Evolutionary conservation across 495 filamentous ascomycete species (phyloP), one percentile per base, ranked within the genome.

Genomic region (Lasiosphaeria miniovina): DNA sequence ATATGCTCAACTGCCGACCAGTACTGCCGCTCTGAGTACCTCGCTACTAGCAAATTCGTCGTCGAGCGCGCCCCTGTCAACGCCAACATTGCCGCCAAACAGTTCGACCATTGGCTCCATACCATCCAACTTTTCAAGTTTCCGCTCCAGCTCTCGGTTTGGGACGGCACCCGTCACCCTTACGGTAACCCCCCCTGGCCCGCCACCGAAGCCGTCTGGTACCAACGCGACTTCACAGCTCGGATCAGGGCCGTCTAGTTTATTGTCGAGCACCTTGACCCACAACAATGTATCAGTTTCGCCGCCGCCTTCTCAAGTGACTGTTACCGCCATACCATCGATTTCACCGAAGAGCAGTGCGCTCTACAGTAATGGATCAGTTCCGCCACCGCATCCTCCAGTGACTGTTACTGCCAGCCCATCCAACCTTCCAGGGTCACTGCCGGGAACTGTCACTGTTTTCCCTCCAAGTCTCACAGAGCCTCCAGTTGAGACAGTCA

Each of bases 161-260:
- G 9, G 17, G 8, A 31, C 11, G 5, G 61, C 41, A n/a, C 64
- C 64, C 11, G 49, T 62, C 34, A 66, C 66, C 4, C 40, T 65
- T 14, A 68, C 65, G 1, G 54, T 62, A 0, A 60, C 48, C 43
- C 65, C 65, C 24, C 50, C 54, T 14, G 40, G 40, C 40, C 31
- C 43, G 40, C 12, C 17, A 12, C 40, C 2, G 36, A 15, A 8
- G 17, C 41, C 31, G 17, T 5, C 45, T 6, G 15, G 34, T 12
- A 52, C 10, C 17, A 24, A 43, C 31, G 12, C 52, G 11, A 51
- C 52, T 50, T 9, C 55, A 24, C n/a, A 34, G 10, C 31, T 35
- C 45, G 45, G 35, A 10, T 14, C 52, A n/a, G n/a, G n/a, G n/a
- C n/a, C n/a, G n/a, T n/a, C n/a, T n/a, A n/a, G n/a, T n/a, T n/a